Evolutionary conservation across 345 rosid species (phyloP), one percentile per base, ranked within the genome.

Genomic region (Aegle marmelos): DNA sequence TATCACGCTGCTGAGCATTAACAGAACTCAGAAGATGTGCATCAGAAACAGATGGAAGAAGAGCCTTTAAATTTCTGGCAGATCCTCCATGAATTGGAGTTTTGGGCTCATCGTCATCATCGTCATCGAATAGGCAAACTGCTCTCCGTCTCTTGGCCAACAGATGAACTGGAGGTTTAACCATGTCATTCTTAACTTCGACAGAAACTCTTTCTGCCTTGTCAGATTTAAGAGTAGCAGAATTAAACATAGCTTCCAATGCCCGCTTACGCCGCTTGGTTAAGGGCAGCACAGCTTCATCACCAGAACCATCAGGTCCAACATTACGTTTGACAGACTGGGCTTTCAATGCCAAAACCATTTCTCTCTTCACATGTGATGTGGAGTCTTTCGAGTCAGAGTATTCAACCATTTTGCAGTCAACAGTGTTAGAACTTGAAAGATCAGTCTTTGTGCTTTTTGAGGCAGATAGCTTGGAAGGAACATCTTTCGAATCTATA

Each of bases 1-100:
- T 77, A 74, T 77, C 83, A 76, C 63, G 78, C 75, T 61, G 74
- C 74, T 75, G 82, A 61, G 80, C 75, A 72, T 63, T 77, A 67
- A 64, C 72, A 68, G 85, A 77, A 78, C 70, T 80, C 34, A 77
- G 82, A 60, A 61, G 83, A 61, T 67, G 75, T 34, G 76, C 68
- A 80, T 76, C 86, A 54, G 83, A 61, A 81, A 71, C 82, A 75
- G 80, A 75, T 30, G 77, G 36, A 59, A 86, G 75, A 53, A 87
- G 75, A 53, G 68, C 83, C 75, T 75, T 87, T 60, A 69, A 77
- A 83, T 73, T 86, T 81, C 72, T 82, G 27, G 75, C 76, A 76
- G 86, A 76, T 77, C 84, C 90, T 77, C 90, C 92, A 78, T 92
- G 92, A 83, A 93, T 86, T 56, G 99, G 98, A 87, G 98, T 95